A percentile compares a stretch with the other conserved stretches of the same genome.
These are phyloP conservation scores for Stereocaulon alpinum DNA, from an alignment of 495 filamentous ascomycete genomes.

Conservation along the genomic window DNA sequence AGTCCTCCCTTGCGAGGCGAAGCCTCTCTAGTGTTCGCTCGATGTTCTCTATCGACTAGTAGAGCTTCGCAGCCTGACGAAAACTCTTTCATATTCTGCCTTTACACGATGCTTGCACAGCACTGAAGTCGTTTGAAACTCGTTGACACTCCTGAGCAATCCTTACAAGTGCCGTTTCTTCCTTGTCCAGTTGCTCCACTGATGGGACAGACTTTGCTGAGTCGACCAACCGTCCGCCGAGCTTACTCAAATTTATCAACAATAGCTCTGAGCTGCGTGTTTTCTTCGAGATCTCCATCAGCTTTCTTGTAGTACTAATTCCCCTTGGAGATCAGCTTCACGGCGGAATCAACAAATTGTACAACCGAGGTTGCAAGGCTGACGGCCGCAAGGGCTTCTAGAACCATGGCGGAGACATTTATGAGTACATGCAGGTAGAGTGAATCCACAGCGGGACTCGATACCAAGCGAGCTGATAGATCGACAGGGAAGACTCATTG, in stretches of 20 bases:
- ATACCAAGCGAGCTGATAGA: too few species aligned
- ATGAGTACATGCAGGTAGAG: too few species aligned
- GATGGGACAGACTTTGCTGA: neutral
- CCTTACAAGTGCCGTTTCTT: neutral
- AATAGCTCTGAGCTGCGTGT: neutral
- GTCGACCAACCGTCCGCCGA: neutral
- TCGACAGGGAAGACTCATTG: too few species aligned
- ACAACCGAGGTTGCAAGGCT: conserved; percentile 20
- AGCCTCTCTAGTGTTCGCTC: conserved; percentile 16
- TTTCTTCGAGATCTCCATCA: conserved; percentile 11
- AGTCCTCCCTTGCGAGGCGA: conserved; percentile 13
- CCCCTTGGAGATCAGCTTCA: conserved; percentile 15
- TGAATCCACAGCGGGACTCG: too few species aligned
- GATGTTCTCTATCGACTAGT: conserved; percentile 20
- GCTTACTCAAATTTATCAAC: neutral
- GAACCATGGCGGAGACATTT: neutral
- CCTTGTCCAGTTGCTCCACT: neutral
- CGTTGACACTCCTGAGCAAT: neutral
- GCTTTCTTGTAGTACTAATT: conserved; percentile 13
- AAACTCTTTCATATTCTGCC: conserved; percentile 5
- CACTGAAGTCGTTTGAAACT: neutral
- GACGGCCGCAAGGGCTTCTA: conserved; percentile 12
- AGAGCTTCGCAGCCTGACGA: conserved; percentile 9
- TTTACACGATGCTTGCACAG: neutral
- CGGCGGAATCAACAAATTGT: conserved; percentile 21